Conservation (phyloP, 495 filamentous ascomycete genomes). For the Halenospora varia region DNA sequence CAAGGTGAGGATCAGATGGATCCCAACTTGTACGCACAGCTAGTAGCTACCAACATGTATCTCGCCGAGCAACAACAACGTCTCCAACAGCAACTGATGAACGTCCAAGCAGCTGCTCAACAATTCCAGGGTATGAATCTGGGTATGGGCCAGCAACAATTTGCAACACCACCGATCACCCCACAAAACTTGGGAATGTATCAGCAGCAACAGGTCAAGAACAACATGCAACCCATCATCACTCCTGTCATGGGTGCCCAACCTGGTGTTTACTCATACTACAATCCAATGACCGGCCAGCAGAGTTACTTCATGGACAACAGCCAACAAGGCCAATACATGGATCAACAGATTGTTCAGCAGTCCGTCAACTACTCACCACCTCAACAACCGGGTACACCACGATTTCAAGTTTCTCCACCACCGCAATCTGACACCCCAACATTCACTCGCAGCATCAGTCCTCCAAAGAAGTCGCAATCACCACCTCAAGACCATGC, state of each 20-base stretch:
- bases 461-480: slow-evolving; percentile 66
- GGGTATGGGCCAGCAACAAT: slow-evolving; percentile 37
- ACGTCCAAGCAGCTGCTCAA: slow-evolving; percentile 57
- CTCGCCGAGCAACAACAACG: slow-evolving; percentile 86
- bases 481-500: slow-evolving; percentile 59
- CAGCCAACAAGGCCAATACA: slow-evolving; percentile 40
- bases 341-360: slow-evolving; percentile 25
- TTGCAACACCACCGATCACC: slow-evolving; percentile 35
- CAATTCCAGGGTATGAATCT: slow-evolving; percentile 76
- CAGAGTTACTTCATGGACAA: slow-evolving; percentile 64
- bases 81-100: slow-evolving; percentile 57
- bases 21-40: slow-evolving; percentile 74
- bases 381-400: slow-evolving; percentile 40
- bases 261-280: slow-evolving; percentile 73
- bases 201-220: slow-evolving; percentile 64
- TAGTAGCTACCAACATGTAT: slow-evolving; percentile 81
- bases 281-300: slow-evolving; percentile 78
- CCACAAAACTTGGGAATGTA: slow-evolving; percentile 36
- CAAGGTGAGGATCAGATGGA: slow-evolving; percentile 67
- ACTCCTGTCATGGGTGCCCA: slow-evolving; percentile 61
- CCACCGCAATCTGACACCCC: slow-evolving; percentile 57
- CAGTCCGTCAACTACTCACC: slow-evolving; percentile 22
- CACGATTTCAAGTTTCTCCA: slow-evolving; percentile 74
- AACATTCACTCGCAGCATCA: slow-evolving; percentile 52
- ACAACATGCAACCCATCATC: slow-evolving; percentile 67